Evolutionary conservation across 306 rosid species (phyloP), one percentile per base, ranked within the genome.

Genomic region (Dalbergia cochinchinensis): DNA sequence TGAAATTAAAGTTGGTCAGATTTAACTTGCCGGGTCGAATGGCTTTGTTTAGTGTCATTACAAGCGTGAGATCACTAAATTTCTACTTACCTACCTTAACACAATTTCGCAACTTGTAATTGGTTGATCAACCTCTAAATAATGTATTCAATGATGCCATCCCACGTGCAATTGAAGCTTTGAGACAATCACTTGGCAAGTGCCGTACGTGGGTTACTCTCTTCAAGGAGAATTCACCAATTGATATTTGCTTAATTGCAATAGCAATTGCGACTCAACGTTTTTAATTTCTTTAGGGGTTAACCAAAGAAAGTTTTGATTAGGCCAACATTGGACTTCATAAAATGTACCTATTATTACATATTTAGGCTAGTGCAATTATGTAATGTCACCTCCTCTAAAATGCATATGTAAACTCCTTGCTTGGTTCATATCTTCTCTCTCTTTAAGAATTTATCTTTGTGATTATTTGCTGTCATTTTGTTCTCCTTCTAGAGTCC

Each of bases 31-130:
- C 50, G 55, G 5, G 7, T 12, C 16, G 2, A 19, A 53, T 51
- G 73, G 73, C 13, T 71, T n/a, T 51, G 5, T 18, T 34, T 67
- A 59, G 68, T 20, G 74, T 47, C 62, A 77, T 41, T 71, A 63
- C 69, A 70, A 54, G 48, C 53, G 53, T 62, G 82, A 76, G 74
- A 42, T 62, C 69, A 82, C 67, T 82, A 39, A 60, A 50, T 55
- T 75, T 41, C 39, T 50, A 45, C 62, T 39, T 82, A 77, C 86
- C 74, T 55, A 78, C 64, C 41, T 63, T 57, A 9, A 62, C 7
- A 74, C 71, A 82, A 26, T 26, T 50, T 69, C 78, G 5, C 6
- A 33, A 5, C 78, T 61, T 31, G 7, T 67, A 8, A 76, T 41
- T 82, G 78, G 81, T 37, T 62, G 11, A 70, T 70, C 65, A 14